These are phyloP conservation scores for Phaeoacremonium minimum DNA, from an alignment of 2,329 filamentous ascomycete genomes.

Conservation along the genomic window DNA sequence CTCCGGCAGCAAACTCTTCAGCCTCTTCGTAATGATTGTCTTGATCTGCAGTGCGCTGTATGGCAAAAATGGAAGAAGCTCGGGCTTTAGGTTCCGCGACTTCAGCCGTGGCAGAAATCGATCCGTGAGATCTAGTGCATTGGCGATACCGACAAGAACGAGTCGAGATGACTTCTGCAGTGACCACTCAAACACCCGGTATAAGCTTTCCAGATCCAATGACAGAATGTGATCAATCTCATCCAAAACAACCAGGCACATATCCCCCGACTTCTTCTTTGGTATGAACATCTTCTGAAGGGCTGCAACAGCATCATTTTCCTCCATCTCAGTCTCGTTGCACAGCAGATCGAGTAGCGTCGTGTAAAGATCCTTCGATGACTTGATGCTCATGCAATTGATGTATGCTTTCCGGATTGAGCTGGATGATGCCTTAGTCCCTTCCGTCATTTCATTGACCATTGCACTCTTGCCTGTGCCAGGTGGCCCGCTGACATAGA, in stretches of 20 bases:
- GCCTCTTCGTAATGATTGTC: constrained; percentile 76
- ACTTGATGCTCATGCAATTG: constrained; percentile 97
- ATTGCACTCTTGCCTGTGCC: constrained; percentile 97
- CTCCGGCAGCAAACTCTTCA: constrained; percentile 66
- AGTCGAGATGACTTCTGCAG: constrained; percentile 75
- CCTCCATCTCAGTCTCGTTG: constrained; percentile 53
- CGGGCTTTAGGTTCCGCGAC: constrained; percentile 84
- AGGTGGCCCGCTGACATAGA: constrained; percentile 93
- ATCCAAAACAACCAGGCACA: constrained; percentile 84
- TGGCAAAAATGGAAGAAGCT: constrained; percentile 85
- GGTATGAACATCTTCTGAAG: constrained; percentile 70
- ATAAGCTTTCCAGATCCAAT: constrained; percentile 82
- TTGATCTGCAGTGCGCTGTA: constrained; percentile 88
- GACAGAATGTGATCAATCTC: constrained; percentile 94
- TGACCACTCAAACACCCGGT: constrained; percentile 96
- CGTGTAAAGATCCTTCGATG: constrained; percentile 77
- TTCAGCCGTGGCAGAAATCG: constrained; percentile 92
- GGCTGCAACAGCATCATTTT: constrained; percentile 62
- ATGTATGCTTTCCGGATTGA: constrained; percentile 70
- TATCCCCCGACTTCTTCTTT: constrained; percentile 47
- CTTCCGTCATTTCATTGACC: constrained; percentile 71
- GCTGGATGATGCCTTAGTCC: constrained; percentile 42
- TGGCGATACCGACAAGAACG: constrained; percentile 87
- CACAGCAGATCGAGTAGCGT: constrained; percentile 70
- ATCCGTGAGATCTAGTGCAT: constrained; percentile 92